These are phyloP conservation scores for Drosera capensis DNA, from an alignment of 148 eudicot genomes.

Conservation along the genomic window DNA sequence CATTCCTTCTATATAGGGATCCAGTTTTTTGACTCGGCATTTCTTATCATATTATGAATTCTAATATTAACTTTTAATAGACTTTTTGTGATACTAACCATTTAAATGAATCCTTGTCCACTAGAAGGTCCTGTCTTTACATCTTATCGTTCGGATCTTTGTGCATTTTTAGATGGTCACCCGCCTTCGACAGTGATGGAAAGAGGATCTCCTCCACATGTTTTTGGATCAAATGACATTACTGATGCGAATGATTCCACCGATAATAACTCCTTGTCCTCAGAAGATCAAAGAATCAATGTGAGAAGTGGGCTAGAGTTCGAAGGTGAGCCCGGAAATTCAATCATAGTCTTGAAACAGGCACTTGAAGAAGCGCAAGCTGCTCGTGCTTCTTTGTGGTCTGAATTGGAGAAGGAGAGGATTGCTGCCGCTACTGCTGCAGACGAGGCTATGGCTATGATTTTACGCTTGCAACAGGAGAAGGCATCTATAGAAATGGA, in stretches of 20 bases:
- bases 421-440: conserved; percentile 88
- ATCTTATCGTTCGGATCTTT: not conserved
- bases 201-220: conserved; percentile 2
- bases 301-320: conserved; percentile 8
- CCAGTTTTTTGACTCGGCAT: no score
- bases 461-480: conserved; percentile 75
- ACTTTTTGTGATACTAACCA: no score
- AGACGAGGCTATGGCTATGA: conserved; percentile 99
- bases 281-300: conserved; percentile 14
- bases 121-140: conserved; percentile 1
- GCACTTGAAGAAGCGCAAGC: conserved; percentile 57
- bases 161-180: conserved; percentile 17
- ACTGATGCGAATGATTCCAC: conserved; percentile 16
- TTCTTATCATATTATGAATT: no score
- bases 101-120: no score
- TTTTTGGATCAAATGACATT: conserved; percentile 12
- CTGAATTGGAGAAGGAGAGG: conserved; percentile 89
- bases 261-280: conserved; percentile 9
- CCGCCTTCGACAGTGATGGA: conserved; percentile 7
- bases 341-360: conserved; percentile 36
- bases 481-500: conserved; percentile 88
- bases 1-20: no score
- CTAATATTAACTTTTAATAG: no score
- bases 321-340: conserved; percentile 24
- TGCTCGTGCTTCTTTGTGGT: conserved; percentile 49